Evolutionary conservation across 1,284 basidiomycete genomes (phyloP).

Genomic region (Cryptococcus jaspeensis): DNA sequence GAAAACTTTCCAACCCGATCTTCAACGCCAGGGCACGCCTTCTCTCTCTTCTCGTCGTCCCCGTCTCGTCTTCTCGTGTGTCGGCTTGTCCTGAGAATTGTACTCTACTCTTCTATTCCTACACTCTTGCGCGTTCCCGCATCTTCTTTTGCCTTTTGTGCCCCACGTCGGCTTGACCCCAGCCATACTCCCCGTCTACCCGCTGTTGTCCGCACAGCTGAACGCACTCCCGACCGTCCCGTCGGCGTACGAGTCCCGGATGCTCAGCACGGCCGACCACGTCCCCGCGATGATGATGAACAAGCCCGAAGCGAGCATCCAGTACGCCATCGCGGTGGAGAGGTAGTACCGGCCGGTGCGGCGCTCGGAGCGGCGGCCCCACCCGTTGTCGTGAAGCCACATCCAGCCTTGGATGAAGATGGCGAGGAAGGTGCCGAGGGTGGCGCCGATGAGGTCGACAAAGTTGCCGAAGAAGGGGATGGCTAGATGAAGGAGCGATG

Average conservation of each 20-base stretch:
- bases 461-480: slow-evolving; percentile 43
- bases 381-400: slow-evolving; percentile 30
- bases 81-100: too few relatives aligned
- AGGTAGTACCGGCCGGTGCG: slow-evolving; percentile 16
- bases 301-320: slow-evolving; percentile 37
- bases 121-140: background rate
- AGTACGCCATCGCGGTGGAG: slow-evolving; percentile 25
- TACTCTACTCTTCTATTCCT: background rate
- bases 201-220: slow-evolving; percentile 43
- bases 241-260: slow-evolving; percentile 39
- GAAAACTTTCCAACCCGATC: too few relatives aligned
- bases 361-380: slow-evolving; percentile 13
- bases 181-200: background rate
- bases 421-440: slow-evolving; percentile 26
- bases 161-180: background rate
- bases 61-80: too few relatives aligned
- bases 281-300: slow-evolving; percentile 48
- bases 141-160: too few relatives aligned
- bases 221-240: slow-evolving; percentile 46
- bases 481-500: slow-evolving; percentile 9
- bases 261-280: slow-evolving; percentile 43
- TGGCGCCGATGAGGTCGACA: slow-evolving; percentile 32
- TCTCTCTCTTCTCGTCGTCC: too few relatives aligned
- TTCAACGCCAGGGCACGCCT: too few relatives aligned
- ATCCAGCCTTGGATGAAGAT: slow-evolving; percentile 18